A percentile compares a stretch with the other conserved stretches of the same genome.
Conservation (phyloP, 306 rosid species). For the Dryas octopetala region DNA sequence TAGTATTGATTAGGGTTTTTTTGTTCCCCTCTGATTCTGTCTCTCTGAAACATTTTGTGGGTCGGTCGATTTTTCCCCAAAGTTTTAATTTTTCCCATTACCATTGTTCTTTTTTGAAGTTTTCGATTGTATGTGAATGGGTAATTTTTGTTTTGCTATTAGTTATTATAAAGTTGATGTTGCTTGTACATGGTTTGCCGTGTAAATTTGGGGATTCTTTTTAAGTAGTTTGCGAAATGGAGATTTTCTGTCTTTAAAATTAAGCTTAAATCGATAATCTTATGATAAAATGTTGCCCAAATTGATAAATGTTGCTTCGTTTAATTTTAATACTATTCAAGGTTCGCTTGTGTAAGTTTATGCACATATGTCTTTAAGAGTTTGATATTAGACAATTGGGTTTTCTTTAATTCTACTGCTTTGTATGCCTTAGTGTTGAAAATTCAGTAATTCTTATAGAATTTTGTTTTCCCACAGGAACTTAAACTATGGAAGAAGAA, state of each 20-base stretch:
- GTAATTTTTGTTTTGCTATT: too few relatives aligned
- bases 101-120: too few relatives aligned
- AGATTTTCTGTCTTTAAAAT: not conserved
- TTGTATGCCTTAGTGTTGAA: not conserved
- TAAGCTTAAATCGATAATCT: not conserved
- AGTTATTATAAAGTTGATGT: too few relatives aligned
- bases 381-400: not conserved
- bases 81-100: too few relatives aligned
- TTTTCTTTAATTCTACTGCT: not conserved
- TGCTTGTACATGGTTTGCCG: too few relatives aligned
- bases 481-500: slow-evolving; percentile 57
- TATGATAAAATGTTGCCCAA: not conserved
- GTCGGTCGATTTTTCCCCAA: too few relatives aligned
- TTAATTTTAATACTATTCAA: not conserved
- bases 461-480: not conserved
- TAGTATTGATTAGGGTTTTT: too few relatives aligned
- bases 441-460: not conserved
- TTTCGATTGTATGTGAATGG: too few relatives aligned
- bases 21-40: too few relatives aligned
- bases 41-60: too few relatives aligned
- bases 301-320: not conserved
- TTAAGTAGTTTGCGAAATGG: not conserved
- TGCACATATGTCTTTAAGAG: not conserved
- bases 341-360: not conserved
- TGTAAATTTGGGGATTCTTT: not conserved